Conservation (phyloP, 306 rosid genomes). For the Acacia crassicarpa region DNA sequence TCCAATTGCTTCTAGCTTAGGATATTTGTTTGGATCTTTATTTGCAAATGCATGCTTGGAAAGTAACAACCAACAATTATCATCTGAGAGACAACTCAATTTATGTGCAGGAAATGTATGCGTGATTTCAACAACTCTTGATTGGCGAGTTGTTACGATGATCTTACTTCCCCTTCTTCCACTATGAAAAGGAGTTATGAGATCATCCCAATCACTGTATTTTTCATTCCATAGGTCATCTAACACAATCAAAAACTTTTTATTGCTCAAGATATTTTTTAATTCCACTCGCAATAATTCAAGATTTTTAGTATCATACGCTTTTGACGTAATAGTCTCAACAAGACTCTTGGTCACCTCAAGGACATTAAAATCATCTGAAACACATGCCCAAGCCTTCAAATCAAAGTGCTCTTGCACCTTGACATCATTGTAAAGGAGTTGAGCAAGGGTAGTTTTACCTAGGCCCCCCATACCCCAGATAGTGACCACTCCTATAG, state of each 20-base stretch:
- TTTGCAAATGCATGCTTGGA: slow-evolving; percentile 39
- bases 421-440: not conserved
- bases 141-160: slow-evolving; percentile 42
- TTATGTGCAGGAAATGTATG: slow-evolving; percentile 35
- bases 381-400: slow-evolving; percentile 33
- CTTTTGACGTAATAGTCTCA: slow-evolving; percentile 20
- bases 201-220: slow-evolving; percentile 44
- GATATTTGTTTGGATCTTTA: not conserved
- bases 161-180: slow-evolving; percentile 51
- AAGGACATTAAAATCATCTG: slow-evolving; percentile 34
- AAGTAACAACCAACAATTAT: slow-evolving; percentile 44
- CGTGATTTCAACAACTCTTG: slow-evolving; percentile 37
- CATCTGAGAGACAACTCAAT: slow-evolving; percentile 31
- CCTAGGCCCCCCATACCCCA: slow-evolving; percentile 40
- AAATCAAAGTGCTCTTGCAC: slow-evolving; percentile 22
- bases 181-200: slow-evolving; percentile 16
- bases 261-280: slow-evolving; percentile 26
- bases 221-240: slow-evolving; percentile 57
- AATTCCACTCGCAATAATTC: slow-evolving; percentile 45
- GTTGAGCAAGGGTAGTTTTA: slow-evolving; percentile 42
- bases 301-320: slow-evolving; percentile 28
- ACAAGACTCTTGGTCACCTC: slow-evolving; percentile 39
- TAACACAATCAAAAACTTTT: slow-evolving; percentile 46
- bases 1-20: slow-evolving; percentile 35
- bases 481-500: slow-evolving; percentile 27